Evolutionary conservation across 495 filamentous ascomycete genomes (phyloP), one percentile per base, ranked within the genome.

Genomic region (Entonaema liquescens): DNA sequence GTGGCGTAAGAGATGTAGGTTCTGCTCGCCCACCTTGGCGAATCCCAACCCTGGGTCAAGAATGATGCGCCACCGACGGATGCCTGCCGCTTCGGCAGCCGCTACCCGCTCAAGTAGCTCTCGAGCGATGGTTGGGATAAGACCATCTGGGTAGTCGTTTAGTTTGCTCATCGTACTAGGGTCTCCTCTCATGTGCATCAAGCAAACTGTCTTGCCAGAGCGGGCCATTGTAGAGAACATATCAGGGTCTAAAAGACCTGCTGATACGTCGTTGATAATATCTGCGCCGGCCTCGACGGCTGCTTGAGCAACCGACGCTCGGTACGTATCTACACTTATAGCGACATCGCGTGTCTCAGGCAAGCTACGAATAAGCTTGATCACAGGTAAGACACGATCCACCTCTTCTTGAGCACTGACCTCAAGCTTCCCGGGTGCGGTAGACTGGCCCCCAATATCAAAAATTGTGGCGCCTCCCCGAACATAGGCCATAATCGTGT

Each of bases 121-220:
- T 15, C 74, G 59, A 15, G 82, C 88, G 0, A 98, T 88, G 21
- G 87, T 89, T 4, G 80, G 74, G n/a, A 97, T 84, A 7, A 97
- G 79, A 0, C 94, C 94, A 29, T 83, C 72, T 0, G 92, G 92
- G 78, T 98, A 98, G 8, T 84, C 75, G 31, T 86, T 86, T 7
- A 92, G 79, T 3, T 77, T 77, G 40, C 82, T 89, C 95, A 98
- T 99, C 3, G 92, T 98, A 25, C 85, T 82, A 0, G 95, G 93
- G 3, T 87, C 91, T 29, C 95, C 95, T 72, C 95, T 93, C 91
- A 95, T 97, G 79, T 99, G 95, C 93, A 96, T 97, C 25, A 99
- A 82, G 72, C 92, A 91, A 40, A 97, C 86, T 1, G 94, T 91
- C 64, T 90, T 91, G n/a, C 92, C 92, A 0, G 95, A 84, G 2